Evolutionary conservation across 352 stramenopile species (phyloP).

Genomic region (Phytophthora aleatoria): DNA sequence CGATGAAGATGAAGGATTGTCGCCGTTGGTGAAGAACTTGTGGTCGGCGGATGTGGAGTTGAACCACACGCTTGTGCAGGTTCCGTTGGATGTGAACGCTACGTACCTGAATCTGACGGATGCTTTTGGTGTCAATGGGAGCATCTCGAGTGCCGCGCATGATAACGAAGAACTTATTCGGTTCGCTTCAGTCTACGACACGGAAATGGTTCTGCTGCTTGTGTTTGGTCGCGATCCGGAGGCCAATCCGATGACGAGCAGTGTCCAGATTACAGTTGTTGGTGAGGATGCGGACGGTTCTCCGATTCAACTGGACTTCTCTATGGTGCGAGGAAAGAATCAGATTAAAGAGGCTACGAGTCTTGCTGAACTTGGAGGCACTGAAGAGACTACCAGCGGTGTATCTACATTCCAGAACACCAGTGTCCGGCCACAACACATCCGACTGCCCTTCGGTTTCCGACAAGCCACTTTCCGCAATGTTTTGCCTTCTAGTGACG

Average conservation of each 20-base stretch:
- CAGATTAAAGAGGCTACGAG: constrained; percentile 30
- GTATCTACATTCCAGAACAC: constrained; percentile 71
- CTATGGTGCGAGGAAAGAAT: constrained; percentile 58
- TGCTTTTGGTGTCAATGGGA: constrained; percentile 72
- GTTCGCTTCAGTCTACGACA: constrained; percentile 74
- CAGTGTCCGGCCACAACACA: constrained; percentile 56
- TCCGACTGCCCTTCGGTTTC: constrained; percentile 71
- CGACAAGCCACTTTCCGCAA: constrained; percentile 59
- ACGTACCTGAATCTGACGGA: constrained; percentile 70
- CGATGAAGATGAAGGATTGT: constrained; percentile 27
- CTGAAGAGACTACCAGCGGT: constrained; percentile 34
- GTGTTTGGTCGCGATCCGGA: constrained; percentile 78
- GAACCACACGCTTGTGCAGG: constrained; percentile 73
- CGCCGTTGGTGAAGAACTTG: constrained; percentile 42
- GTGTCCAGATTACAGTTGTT: constrained; percentile 48
- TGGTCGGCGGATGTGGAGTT: constrained; percentile 43
- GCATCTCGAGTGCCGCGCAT: constrained; percentile 55
- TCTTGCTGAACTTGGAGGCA: constrained; percentile 8
- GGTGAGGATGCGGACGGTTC: constrained; percentile 48
- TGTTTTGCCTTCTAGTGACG: constrained; percentile 10
- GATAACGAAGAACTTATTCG: constrained; percentile 75
- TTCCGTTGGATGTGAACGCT: constrained; percentile 65
- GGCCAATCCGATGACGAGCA: constrained; percentile 62
- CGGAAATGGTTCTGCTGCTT: constrained; percentile 75
- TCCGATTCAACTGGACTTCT: constrained; percentile 53